phyloP scores from a whole-genome alignment of 2,329 filamentous ascomycete genomes.

The Nothophaeocryptopus gaeumannii region DNA sequence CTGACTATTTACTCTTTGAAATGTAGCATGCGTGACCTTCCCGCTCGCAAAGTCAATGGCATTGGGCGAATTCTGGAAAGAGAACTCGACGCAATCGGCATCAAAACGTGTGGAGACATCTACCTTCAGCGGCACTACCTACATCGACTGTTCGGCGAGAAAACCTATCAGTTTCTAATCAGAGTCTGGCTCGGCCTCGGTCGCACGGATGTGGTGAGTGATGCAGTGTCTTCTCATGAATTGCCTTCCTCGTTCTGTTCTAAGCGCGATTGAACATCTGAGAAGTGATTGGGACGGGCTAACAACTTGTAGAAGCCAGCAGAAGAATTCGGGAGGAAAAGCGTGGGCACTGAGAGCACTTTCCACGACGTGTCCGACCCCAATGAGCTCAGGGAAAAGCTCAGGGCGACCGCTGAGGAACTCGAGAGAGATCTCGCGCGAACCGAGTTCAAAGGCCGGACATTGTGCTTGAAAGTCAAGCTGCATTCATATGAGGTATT shows the following conservation, averaged over 20 bases:
- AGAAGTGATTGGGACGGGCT: too few relatives aligned
- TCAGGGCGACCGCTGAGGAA: conserved; percentile 77
- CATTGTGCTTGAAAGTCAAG: conserved; percentile 87
- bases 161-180: conserved; percentile 82
- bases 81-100: conserved; percentile 80
- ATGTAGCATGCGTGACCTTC: conserved; percentile 66
- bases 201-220: conserved; percentile 56
- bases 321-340: conserved; percentile 88
- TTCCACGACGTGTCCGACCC: conserved; percentile 77
- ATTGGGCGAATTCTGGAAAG: conserved; percentile 92
- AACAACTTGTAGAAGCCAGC: conserved; percentile 65
- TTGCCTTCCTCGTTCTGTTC: too few relatives aligned
- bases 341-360: conserved; percentile 88
- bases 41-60: conserved; percentile 89
- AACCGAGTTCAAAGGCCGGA: conserved; percentile 84
- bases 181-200: conserved; percentile 83
- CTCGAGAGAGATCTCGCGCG: conserved; percentile 79
- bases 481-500: conserved; percentile 90
- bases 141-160: conserved; percentile 80
- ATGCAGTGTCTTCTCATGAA: too few relatives aligned
- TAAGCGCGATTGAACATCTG: too few relatives aligned
- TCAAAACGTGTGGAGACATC: conserved; percentile 86
- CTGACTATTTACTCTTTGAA: too few relatives aligned
- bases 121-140: conserved; percentile 72
- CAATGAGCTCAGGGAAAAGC: conserved; percentile 67